phyloP scores from a whole-genome alignment of 345 rosid species.

The Odontarrhena argentea region DNA sequence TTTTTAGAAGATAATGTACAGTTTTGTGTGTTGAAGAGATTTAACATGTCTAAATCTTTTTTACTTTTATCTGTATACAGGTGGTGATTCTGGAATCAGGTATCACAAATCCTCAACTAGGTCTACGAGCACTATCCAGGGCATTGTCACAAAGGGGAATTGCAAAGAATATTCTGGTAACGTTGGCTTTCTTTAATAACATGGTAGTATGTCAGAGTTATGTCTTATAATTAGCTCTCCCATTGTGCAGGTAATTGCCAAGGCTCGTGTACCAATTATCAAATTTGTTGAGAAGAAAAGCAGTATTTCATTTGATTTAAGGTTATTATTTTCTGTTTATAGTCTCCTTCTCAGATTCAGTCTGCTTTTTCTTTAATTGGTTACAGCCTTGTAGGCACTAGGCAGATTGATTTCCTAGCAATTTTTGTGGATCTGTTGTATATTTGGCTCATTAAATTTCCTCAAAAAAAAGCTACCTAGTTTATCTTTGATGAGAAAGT shows the following conservation, averaged over 20 bases:
- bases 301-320: conserved; percentile 77
- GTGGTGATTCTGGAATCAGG: conserved; percentile 84
- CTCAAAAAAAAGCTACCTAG: conserved; percentile 5
- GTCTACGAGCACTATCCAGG: conserved; percentile 77
- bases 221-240: conserved; percentile 20
- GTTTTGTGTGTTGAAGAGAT: not conserved
- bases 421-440: not conserved
- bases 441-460: not conserved
- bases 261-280: conserved; percentile 93
- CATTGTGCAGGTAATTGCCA: conserved; percentile 71
- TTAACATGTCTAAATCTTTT: not conserved
- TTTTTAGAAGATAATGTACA: not conserved
- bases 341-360: not conserved
- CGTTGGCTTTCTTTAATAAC: conserved; percentile 13
- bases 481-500: not conserved
- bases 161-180: conserved; percentile 84
- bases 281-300: conserved; percentile 91
- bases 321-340: conserved; percentile 43
- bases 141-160: conserved; percentile 80
- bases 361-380: not conserved
- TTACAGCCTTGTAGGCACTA: not conserved
- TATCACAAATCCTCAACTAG: conserved; percentile 65
- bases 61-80: conserved; percentile 41
- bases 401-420: not conserved
- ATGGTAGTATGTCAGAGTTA: conserved; percentile 9